Evolutionary conservation across 768 basidiomycete species (phyloP).

Genomic region (Collybiopsis confluens): DNA sequence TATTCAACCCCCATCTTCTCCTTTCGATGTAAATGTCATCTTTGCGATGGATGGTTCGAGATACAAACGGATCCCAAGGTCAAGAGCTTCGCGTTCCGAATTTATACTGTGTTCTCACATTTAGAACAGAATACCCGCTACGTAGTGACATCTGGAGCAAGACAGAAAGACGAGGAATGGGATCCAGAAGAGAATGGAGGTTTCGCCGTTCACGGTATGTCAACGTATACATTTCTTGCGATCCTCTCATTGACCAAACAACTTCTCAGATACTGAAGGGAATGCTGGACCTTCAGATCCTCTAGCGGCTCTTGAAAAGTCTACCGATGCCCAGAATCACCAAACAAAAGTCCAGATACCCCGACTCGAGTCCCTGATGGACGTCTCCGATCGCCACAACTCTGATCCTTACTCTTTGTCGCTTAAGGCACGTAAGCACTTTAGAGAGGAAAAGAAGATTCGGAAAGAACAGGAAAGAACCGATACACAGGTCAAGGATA

Average conservation of each 20-base stretch:
- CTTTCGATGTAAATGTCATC: conserved; percentile 96
- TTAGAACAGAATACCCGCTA: conserved; percentile 83
- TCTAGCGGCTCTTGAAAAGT: conserved; percentile 86
- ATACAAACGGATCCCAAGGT: conserved; percentile 98
- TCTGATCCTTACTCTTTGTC: conserved; percentile 86
- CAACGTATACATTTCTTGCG: neutral
- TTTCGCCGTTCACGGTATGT: conserved; percentile 78
- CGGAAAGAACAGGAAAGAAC: conserved; percentile 61
- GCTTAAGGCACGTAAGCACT: conserved; percentile 67
- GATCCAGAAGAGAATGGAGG: conserved; percentile 95
- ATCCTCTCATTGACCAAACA: neutral
- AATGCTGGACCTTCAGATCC: conserved; percentile 70
- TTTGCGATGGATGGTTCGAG: conserved; percentile 97
- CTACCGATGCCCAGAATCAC: conserved; percentile 68
- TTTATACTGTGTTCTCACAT: neutral
- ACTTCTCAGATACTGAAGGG: conserved; percentile 60
- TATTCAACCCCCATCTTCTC: conserved; percentile 92
- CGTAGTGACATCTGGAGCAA: conserved; percentile 88
- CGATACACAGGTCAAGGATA: conserved; percentile 68
- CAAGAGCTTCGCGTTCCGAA: neutral
- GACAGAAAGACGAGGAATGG: conserved; percentile 95
- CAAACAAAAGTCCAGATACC: conserved; percentile 73
- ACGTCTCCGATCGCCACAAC: conserved; percentile 72
- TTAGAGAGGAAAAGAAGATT: conserved; percentile 83
- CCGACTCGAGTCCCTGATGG: conserved; percentile 76